Percentiles rank a stretch among this genome's conserved stretches.
These are phyloP conservation scores for Naegleria gruberi DNA, from an alignment of 208 protist species.

Conservation along the genomic window DNA sequence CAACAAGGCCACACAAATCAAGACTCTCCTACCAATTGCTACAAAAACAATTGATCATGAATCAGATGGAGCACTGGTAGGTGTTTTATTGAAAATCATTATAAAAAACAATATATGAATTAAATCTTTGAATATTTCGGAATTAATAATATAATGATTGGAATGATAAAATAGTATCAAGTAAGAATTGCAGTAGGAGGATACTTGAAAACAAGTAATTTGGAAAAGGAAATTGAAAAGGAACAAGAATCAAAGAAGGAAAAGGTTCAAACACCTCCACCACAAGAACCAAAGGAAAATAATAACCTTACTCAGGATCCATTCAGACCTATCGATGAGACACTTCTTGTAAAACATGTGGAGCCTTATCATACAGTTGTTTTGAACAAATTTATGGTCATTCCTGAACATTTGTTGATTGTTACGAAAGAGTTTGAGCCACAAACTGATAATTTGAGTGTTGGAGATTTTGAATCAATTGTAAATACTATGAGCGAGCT, in stretches of 20 bases:
- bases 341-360: neutral
- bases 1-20: neutral
- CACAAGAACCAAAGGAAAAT: neutral
- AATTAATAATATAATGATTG: neutral
- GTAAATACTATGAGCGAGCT: neutral
- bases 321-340: neutral
- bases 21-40: neutral
- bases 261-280: neutral
- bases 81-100: too few relatives aligned
- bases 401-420: slow-evolving; percentile 2
- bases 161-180: neutral
- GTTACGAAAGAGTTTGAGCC: neutral
- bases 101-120: too few relatives aligned
- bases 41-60: neutral
- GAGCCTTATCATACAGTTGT: neutral
- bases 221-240: neutral
- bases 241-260: neutral
- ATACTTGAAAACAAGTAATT: neutral
- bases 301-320: neutral
- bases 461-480: neutral
- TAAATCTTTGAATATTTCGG: too few relatives aligned
- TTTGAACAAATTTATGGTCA: slow-evolving; percentile 4
- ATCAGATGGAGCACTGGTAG: neutral
- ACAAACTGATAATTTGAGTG: neutral
- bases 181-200: neutral